These are phyloP conservation scores for Diaporthe batatas DNA, from an alignment of 2,329 filamentous ascomycete genomes.

Conservation along the genomic window DNA sequence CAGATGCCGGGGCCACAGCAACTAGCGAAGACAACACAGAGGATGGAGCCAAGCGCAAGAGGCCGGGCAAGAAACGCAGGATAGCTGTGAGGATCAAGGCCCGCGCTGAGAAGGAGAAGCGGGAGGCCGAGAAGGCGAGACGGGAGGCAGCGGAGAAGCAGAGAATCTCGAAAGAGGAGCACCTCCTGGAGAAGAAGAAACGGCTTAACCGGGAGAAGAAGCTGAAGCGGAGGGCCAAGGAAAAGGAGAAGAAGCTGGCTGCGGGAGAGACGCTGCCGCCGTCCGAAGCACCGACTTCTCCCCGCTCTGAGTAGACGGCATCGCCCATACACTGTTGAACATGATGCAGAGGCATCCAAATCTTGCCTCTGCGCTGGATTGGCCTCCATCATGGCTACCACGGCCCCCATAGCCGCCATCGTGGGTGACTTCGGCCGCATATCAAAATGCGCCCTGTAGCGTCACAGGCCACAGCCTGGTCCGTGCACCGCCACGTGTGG, in stretches of 20 bases:
- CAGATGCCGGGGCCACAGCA: constrained; percentile 31
- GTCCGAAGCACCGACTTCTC: neutral
- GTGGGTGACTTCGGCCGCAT: neutral
- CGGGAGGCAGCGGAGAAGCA: constrained; percentile 56
- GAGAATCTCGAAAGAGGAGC: constrained; percentile 65
- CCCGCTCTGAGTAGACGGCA: constrained; percentile 8
- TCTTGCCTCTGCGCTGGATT: neutral
- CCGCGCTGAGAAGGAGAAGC: constrained; percentile 55
- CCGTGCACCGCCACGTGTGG: constrained; percentile 32
- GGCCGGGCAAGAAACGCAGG: constrained; percentile 71
- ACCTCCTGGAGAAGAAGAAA: constrained; percentile 72
- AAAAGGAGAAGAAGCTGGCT: constrained; percentile 64
- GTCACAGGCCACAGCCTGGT: neutral
- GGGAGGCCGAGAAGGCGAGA: constrained; percentile 43
- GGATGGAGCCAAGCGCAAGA: constrained; percentile 54
- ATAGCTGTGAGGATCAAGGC: constrained; percentile 63
- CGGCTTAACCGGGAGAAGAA: constrained; percentile 72
- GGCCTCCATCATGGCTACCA: neutral
- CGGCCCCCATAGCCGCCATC: too few relatives aligned
- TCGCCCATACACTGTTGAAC: neutral
- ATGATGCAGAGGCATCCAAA: neutral
- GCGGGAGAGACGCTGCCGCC: constrained; percentile 27
- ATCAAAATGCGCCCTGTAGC: neutral
- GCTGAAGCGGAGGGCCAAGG: constrained; percentile 69
- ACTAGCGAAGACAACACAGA: constrained; percentile 35